Conservation (phyloP, 139 green algal genomes). For the Chlamydomonas asymmetrica region DNA sequence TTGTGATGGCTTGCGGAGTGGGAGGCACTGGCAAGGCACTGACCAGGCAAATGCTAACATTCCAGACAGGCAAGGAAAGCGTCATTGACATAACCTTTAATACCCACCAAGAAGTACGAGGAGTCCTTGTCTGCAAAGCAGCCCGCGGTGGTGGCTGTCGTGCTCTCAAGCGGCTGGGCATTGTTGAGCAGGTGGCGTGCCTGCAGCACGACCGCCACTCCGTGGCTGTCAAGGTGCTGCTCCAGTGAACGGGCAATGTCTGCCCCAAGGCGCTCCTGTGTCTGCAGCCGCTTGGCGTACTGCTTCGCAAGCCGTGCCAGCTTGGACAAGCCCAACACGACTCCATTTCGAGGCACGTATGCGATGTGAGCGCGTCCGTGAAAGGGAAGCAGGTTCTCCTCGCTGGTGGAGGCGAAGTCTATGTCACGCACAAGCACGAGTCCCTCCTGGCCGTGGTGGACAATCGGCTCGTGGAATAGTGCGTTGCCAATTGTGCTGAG, state of each 20-base stretch:
- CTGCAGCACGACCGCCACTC: slow-evolving; percentile 68
- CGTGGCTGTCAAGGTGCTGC: slow-evolving; percentile 43
- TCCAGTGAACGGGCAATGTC: slow-evolving; percentile 56
- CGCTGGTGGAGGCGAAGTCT: slow-evolving; percentile 78
- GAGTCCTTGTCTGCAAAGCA: slow-evolving; percentile 10
- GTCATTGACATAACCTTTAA: no score
- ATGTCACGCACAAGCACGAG: slow-evolving; percentile 92
- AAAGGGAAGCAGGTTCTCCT: slow-evolving; percentile 87
- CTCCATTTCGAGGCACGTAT: slow-evolving; percentile 81
- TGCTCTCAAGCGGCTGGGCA: slow-evolving; percentile 4
- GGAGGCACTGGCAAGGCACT: no score
- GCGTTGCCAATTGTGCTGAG: slow-evolving; percentile 70
- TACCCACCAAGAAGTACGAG: not conserved
- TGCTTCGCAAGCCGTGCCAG: slow-evolving; percentile 80
- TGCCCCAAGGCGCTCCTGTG: slow-evolving; percentile 61
- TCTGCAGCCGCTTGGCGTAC: slow-evolving; percentile 76
- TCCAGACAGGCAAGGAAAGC: no score
- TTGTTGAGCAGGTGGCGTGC: slow-evolving; percentile 60
- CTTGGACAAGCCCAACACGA: slow-evolving; percentile 86
- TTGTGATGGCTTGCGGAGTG: no score
- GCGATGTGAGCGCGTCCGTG: slow-evolving; percentile 88
- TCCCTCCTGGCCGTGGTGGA: slow-evolving; percentile 48
- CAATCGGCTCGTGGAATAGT: slow-evolving; percentile 79
- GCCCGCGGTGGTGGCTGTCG: slow-evolving; percentile 18
- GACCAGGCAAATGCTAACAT: no score